Conservation (phyloP, 169 alveolate species). For the Plasmodium knowlesi region DNA sequence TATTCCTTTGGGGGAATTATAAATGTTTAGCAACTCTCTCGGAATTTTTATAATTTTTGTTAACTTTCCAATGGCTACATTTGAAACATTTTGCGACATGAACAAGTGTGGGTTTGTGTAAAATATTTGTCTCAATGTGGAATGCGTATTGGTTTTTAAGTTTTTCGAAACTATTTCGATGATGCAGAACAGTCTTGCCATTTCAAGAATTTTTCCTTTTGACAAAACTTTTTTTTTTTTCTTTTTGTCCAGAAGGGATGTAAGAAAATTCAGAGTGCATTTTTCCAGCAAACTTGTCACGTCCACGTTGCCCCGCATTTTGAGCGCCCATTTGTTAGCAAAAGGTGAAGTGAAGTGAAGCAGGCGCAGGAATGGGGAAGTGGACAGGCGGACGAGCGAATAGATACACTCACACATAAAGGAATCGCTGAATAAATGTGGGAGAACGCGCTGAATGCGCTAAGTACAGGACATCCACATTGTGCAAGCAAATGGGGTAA, state of each 20-base stretch:
- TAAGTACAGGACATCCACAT: background rate
- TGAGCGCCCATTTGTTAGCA: background rate
- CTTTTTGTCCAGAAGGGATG: slow-evolving; percentile 21
- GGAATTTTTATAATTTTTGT: slow-evolving; percentile 75
- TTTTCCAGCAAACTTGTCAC: slow-evolving; percentile 44
- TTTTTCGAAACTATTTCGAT: slow-evolving; percentile 45
- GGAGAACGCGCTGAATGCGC: background rate
- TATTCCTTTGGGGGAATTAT: slow-evolving; percentile 77
- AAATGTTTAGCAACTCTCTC: slow-evolving; percentile 74
- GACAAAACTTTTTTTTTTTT: slow-evolving; percentile 35
- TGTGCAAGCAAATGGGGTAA: background rate
- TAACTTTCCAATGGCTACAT: slow-evolving; percentile 68
- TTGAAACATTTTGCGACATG: slow-evolving; percentile 72
- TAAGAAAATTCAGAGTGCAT: slow-evolving; percentile 13
- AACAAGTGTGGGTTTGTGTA: slow-evolving; percentile 74
- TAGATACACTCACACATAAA: background rate
- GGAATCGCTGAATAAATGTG: background rate
- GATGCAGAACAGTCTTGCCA: slow-evolving; percentile 44
- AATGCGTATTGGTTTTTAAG: slow-evolving; percentile 21
- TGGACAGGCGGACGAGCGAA: background rate
- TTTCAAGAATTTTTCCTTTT: slow-evolving; percentile 49
- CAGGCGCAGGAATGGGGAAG: background rate
- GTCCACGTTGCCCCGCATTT: slow-evolving; percentile 18
- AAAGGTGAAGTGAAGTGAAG: background rate
- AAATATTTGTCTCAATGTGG: slow-evolving; percentile 78